Base-by-base conservation (phyloP, 2,329 filamentous ascomycete genomes). In the Lachnum nothofagi region DNA sequence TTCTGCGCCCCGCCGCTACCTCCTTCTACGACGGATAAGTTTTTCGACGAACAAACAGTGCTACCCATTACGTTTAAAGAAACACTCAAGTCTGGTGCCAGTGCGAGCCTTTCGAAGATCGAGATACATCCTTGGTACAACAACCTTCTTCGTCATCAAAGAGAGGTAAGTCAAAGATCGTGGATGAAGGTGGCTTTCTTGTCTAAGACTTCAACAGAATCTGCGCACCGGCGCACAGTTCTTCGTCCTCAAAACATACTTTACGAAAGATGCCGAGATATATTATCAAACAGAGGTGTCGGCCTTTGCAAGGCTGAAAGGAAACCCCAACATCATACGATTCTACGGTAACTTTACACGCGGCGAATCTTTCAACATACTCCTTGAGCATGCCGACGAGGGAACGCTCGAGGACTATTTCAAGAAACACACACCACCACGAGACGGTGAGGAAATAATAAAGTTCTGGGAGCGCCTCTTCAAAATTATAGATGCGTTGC, bases 371-470 rank as follows among this genome's bases (percentile, higher is more conserved):
- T 64, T 40, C 48, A 63, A 68, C 48, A 57, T 68, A 4, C 42
- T 69, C 5, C 57, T 70, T 3, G 66, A 70, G 49, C 67, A 61
- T 55, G 67, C 67, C 3, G 60, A 68, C 31, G 46, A 56, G 17
- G 65, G 67, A 2, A 62, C 59, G 3, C 53, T 70, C 3, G 58
- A 67, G 33, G 49, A 66, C 5, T 68, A 59, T 44, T 64, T 67
- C 46, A 43, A 53, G 27, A 56, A 39, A 6, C 45, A 55, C 37
- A 23, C 50, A 5, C 62, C 57, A 12, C 61, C 65, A 2, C 56
- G 34, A n/a, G 47, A 35, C 9, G 57, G 56, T 14, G 44, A 46
- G 19, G 62, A 67, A 24, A 63, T 65, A 16, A 53, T 61, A n/a
- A 58, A 54, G 6, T 64, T 68, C 37, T 68, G 65, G 66, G 52